Evolutionary conservation across 2,329 filamentous ascomycete species (phyloP).

Genomic region (Trichoderma aggressivum): DNA sequence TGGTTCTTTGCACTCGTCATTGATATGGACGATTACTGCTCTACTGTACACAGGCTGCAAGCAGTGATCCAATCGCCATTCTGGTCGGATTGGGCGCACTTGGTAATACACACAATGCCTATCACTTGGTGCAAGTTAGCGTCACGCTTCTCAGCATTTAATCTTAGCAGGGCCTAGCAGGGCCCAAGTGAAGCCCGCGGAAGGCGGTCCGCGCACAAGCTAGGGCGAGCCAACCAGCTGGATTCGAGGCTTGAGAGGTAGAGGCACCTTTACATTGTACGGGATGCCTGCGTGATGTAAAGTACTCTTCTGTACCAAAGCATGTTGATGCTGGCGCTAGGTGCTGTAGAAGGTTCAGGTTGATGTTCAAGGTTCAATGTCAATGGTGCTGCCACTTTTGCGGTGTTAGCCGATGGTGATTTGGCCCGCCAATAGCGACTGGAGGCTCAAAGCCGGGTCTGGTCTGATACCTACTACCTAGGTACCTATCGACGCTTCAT

Average conservation of each 20-base stretch:
- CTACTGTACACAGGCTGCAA: not conserved
- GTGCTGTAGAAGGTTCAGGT: not conserved
- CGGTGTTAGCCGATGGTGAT: not conserved
- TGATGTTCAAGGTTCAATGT: too few relatives aligned
- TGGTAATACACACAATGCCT: not conserved
- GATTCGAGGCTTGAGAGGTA: not conserved
- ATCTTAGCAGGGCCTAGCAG: not conserved
- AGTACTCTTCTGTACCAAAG: not conserved
- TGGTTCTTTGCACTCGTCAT: not conserved
- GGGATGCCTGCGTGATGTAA: not conserved
- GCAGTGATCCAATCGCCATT: not conserved
- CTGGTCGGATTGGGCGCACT: not conserved
- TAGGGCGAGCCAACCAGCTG: conserved; percentile 18
- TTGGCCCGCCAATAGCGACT: not conserved
- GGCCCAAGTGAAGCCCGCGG: not conserved
- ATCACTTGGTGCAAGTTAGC: not conserved
- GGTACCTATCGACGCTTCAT: not conserved
- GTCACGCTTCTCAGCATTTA: not conserved
- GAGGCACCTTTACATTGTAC: not conserved
- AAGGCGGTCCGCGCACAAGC: conserved; percentile 8
- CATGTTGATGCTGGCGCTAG: not conserved
- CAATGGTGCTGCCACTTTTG: not conserved
- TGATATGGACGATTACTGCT: not conserved
- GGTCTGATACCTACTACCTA: too few relatives aligned
- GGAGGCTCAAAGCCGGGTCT: not conserved